Percentiles rank a stretch among this genome's conserved stretches.
Conservation (phyloP, 2,329 filamentous ascomycete species). For the Diplocarpon mali region DNA sequence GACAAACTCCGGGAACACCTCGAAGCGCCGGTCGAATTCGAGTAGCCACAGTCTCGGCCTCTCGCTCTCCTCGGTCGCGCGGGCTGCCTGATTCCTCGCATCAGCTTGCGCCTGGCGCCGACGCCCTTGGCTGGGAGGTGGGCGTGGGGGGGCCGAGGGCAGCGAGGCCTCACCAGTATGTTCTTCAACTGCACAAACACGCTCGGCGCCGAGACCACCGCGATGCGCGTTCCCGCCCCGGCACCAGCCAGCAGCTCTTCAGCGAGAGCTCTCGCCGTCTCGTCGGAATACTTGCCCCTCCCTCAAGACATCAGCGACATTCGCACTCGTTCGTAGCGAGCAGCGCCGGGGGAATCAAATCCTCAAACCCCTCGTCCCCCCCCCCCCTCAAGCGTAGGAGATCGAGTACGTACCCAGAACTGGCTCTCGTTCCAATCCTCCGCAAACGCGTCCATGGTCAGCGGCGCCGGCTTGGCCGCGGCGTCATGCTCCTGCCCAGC, state of each 20-base stretch:
- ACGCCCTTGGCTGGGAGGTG: background rate
- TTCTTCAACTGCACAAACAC: slow-evolving; percentile 71
- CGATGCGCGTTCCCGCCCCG: slow-evolving; percentile 47
- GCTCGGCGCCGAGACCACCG: slow-evolving; percentile 63
- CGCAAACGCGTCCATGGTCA: slow-evolving; percentile 59
- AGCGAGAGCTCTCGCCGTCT: slow-evolving; percentile 55
- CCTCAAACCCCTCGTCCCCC: too few species aligned
- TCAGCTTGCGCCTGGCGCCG: background rate
- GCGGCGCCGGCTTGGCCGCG: slow-evolving; percentile 10
- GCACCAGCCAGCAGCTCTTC: slow-evolving; percentile 53
- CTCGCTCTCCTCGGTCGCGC: slow-evolving; percentile 6
- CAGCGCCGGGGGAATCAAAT: too few species aligned
- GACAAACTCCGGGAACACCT: slow-evolving; percentile 62
- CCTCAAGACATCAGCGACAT: background rate
- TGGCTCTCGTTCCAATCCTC: slow-evolving; percentile 80
- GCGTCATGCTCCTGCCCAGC: slow-evolving; percentile 42
- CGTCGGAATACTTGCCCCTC: slow-evolving; percentile 50
- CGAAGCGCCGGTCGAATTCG: slow-evolving; percentile 65
- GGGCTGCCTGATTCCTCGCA: slow-evolving; percentile 1
- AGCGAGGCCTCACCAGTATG: slow-evolving; percentile 38
- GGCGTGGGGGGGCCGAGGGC: background rate
- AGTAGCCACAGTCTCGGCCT: slow-evolving; percentile 53
- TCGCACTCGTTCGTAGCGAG: too few species aligned
- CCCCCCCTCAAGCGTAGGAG: too few species aligned
- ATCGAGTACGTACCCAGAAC: slow-evolving; percentile 56